Conservation (phyloP, 1,284 basidiomycete genomes). For the Polyporus tsugae region DNA sequence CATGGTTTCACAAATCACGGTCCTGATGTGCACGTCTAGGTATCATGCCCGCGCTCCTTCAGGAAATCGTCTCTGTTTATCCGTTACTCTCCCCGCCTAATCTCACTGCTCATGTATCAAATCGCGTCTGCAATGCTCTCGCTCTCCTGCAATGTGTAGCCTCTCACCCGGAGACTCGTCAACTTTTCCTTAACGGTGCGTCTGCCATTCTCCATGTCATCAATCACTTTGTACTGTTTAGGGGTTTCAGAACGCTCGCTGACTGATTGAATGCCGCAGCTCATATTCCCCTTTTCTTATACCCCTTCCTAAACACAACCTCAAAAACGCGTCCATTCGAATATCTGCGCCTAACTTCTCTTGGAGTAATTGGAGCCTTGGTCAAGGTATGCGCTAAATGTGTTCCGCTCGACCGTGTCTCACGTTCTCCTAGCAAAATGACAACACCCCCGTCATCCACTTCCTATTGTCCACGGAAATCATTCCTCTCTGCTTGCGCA, state of each 20-base stretch:
- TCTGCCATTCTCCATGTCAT: conserved; percentile 7
- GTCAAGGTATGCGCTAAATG: conserved; percentile 75
- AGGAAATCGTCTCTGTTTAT: conserved; percentile 99
- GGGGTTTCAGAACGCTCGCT: background rate
- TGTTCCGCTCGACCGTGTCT: conserved; percentile 7
- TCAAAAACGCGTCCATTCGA: conserved; percentile 99
- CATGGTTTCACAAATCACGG: background rate
- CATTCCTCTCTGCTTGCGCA: conserved; percentile 97
- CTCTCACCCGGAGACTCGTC: conserved; percentile 92
- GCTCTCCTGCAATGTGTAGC: conserved; percentile 98
- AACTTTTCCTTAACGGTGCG: conserved; percentile 90
- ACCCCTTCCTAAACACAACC: conserved; percentile 99
- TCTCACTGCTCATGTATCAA: conserved; percentile 98
- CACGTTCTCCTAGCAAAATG: conserved; percentile 81
- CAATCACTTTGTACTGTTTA: background rate
- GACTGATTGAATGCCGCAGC: conserved; percentile 57
- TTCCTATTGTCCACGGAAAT: conserved; percentile 99
- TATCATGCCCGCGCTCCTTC: conserved; percentile 97
- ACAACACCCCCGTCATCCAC: conserved; percentile 99
- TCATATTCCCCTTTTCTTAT: conserved; percentile 98
- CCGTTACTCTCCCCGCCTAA: conserved; percentile 95
- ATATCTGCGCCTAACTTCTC: conserved; percentile 96
- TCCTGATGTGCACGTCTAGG: conserved; percentile 55
- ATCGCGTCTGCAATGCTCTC: conserved; percentile 98
- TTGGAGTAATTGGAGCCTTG: conserved; percentile 98